A percentile compares a stretch with the other conserved stretches of the same genome.
phyloP scores from a whole-genome alignment of 2,329 filamentous ascomycete species.

The Emmonsiellopsis sp. region DNA sequence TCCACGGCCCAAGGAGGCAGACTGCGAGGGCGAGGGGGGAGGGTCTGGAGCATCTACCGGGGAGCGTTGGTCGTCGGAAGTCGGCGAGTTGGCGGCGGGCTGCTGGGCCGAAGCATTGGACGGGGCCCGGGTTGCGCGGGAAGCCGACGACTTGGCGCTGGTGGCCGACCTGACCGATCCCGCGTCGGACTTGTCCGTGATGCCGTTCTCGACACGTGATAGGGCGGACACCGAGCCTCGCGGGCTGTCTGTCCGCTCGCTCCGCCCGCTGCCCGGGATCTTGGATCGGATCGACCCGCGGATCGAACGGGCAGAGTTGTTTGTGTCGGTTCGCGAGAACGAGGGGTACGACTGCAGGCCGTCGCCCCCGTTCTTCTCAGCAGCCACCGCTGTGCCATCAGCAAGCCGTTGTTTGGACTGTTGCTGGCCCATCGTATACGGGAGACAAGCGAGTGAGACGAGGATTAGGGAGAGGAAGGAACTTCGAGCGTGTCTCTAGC shows the following conservation, averaged over 20 bases:
- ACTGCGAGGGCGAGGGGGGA: conserved; percentile 82
- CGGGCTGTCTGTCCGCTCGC: conserved; percentile 66
- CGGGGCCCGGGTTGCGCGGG: conserved; percentile 36
- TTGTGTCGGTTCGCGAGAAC: conserved; percentile 84
- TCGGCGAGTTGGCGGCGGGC: conserved; percentile 29
- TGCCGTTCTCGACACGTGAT: conserved; percentile 47
- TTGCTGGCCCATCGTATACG: conserved; percentile 40
- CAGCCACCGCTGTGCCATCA: conserved; percentile 41
- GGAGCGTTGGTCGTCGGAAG: conserved; percentile 33
- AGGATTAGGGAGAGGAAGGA: not conserved
- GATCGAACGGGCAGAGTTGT: conserved; percentile 81
- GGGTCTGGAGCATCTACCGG: conserved; percentile 43
- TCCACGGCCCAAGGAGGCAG: conserved; percentile 60
- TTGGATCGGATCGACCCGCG: conserved; percentile 74
- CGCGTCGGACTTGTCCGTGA: conserved; percentile 59
- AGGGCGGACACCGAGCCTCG: conserved; percentile 60
- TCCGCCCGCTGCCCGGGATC: conserved; percentile 52
- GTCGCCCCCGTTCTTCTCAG: conserved; percentile 34
- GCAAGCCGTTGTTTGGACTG: conserved; percentile 39
- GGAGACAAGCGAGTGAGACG: not conserved
- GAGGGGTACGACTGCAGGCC: conserved; percentile 79
- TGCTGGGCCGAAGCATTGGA: conserved; percentile 15
- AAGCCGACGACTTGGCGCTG: conserved; percentile 42
- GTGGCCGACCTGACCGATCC: conserved; percentile 64
- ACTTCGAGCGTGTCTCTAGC: not conserved